These are phyloP conservation scores for Rhodosporidiobolus sp. DNA, from an alignment of 768 basidiomycete genomes.

Conservation along the genomic window DNA sequence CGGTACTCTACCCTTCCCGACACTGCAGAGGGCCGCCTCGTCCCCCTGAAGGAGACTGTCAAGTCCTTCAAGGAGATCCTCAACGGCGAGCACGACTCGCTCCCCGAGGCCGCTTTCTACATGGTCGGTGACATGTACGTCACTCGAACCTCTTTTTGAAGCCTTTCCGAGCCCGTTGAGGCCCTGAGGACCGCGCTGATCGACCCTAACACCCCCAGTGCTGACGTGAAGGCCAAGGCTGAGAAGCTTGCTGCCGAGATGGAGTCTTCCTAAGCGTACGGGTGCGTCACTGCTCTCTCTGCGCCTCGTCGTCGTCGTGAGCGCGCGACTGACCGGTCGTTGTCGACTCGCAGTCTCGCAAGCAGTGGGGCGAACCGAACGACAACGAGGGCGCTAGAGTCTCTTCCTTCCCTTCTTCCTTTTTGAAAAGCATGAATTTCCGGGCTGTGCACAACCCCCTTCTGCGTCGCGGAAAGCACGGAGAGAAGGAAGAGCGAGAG, in stretches of 20 bases:
- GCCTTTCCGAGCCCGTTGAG: no score
- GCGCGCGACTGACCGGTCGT: no score
- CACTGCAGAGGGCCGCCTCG: constrained; percentile 76
- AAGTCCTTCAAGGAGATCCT: constrained; percentile 75
- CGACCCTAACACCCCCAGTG: no score
- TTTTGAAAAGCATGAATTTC: no score
- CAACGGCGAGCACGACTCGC: constrained; percentile 75
- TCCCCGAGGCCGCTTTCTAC: constrained; percentile 97
- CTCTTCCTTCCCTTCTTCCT: no score
- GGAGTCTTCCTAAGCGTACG: background rate
- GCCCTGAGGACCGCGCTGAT: background rate
- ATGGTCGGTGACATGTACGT: constrained; percentile 54
- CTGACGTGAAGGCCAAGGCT: constrained; percentile 91
- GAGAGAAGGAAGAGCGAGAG: no score
- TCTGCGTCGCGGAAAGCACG: no score
- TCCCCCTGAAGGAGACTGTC: constrained; percentile 90
- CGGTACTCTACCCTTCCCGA: background rate
- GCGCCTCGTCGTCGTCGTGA: background rate
- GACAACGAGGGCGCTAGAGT: no score
- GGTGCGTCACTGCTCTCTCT: background rate
- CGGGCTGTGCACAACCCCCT: no score
- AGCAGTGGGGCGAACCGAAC: no score
- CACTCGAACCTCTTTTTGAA: background rate
- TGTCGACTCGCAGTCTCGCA: no score
- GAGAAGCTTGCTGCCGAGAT: constrained; percentile 90